phyloP scores from a whole-genome alignment of 2,329 filamentous ascomycete genomes.

The Bertia moriformis region DNA sequence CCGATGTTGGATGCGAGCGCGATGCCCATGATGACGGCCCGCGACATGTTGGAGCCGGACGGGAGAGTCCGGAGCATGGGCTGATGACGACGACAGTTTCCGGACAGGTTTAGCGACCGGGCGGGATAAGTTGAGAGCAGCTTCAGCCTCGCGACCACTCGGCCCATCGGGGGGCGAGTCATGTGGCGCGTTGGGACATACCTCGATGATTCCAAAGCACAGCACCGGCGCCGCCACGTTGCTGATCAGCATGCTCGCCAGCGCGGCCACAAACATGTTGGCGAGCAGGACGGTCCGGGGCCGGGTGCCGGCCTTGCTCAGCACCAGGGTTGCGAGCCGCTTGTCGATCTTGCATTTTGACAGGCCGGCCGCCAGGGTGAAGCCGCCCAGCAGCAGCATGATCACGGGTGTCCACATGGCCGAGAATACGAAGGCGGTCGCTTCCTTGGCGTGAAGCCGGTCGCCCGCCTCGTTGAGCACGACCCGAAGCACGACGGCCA shows the following conservation, averaged over 20 bases:
- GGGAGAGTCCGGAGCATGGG: slow-evolving; percentile 89
- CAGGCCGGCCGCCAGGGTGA: slow-evolving; percentile 84
- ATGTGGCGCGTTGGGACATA: too few species aligned
- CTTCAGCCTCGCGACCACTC: slow-evolving; percentile 31
- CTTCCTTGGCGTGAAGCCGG: slow-evolving; percentile 63
- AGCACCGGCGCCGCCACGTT: slow-evolving; percentile 94
- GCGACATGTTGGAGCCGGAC: slow-evolving; percentile 84
- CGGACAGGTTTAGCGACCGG: slow-evolving; percentile 2
- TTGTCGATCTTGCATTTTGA: slow-evolving; percentile 98
- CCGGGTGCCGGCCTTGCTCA: slow-evolving; percentile 88
- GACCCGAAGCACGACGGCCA: slow-evolving; percentile 78
- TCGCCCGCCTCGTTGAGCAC: slow-evolving; percentile 61
- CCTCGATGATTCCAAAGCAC: slow-evolving; percentile 96
- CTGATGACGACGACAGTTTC: slow-evolving; percentile 26
- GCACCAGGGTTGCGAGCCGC: slow-evolving; percentile 84
- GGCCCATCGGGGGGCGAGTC: too few species aligned
- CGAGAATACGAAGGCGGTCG: slow-evolving; percentile 72
- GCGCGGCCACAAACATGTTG: slow-evolving; percentile 96
- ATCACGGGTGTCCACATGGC: slow-evolving; percentile 99
- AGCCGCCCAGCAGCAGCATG: slow-evolving; percentile 94
- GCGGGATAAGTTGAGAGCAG: background rate
- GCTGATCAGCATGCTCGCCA: slow-evolving; percentile 97
- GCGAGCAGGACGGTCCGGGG: slow-evolving; percentile 79
- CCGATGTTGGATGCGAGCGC: slow-evolving; percentile 91
- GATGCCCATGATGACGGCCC: slow-evolving; percentile 87